Conservation (phyloP, 2,329 filamentous ascomycete species). For the Capronia coronata region DNA sequence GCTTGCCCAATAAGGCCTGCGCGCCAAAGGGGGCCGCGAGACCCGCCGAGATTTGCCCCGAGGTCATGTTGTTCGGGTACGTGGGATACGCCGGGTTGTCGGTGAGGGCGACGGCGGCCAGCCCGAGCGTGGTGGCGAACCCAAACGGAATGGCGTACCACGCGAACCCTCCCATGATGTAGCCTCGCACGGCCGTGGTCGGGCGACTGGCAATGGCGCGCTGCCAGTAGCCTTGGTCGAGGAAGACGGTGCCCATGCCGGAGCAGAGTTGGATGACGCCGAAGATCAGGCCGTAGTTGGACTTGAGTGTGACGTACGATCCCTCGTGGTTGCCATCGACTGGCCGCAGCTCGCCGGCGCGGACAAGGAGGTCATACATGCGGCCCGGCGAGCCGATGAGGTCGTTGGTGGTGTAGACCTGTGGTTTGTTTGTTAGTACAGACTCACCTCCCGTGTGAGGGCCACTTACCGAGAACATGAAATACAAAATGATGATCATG, state of each 20-base stretch:
- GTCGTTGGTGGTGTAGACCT: slow-evolving; percentile 52
- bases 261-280: slow-evolving; percentile 33
- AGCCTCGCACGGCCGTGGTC: slow-evolving; percentile 39
- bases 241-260: slow-evolving; percentile 52
- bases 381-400: slow-evolving; percentile 64
- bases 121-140: slow-evolving; percentile 78
- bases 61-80: slow-evolving; percentile 1
- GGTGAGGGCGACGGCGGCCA: slow-evolving; percentile 73
- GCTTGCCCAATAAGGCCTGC: slow-evolving; percentile 60
- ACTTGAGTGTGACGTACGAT: slow-evolving; percentile 66
- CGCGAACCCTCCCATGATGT: slow-evolving; percentile 44
- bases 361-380: slow-evolving; percentile 65
- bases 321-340: slow-evolving; percentile 69
- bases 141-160: slow-evolving; percentile 95
- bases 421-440: too few relatives aligned
- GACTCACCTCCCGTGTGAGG: too few relatives aligned
- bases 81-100: slow-evolving; percentile 53
- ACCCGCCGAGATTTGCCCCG: background rate
- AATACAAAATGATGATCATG: slow-evolving; percentile 75
- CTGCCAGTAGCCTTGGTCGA: slow-evolving; percentile 70
- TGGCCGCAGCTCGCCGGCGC: slow-evolving; percentile 62
- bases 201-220: slow-evolving; percentile 45
- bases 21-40: background rate
- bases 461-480: slow-evolving; percentile 31
- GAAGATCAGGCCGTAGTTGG: slow-evolving; percentile 73